Percentiles rank a stretch among this genome's conserved stretches.
These are phyloP conservation scores for Cercospora sp. DNA, from an alignment of 2,329 filamentous ascomycete genomes.

Conservation along the genomic window DNA sequence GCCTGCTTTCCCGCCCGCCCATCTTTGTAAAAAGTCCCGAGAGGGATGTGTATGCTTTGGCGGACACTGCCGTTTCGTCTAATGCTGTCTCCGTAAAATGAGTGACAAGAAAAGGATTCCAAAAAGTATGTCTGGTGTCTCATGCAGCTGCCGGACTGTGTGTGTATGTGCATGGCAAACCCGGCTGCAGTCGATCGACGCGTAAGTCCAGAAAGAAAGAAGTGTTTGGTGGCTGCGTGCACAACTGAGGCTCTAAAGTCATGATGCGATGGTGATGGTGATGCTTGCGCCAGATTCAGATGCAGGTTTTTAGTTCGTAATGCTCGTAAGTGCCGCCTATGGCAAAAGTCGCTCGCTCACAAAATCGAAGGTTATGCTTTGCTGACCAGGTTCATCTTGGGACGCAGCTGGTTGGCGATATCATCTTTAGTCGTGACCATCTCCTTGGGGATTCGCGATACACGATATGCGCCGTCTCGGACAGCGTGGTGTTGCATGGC, in stretches of 20 bases:
- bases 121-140: not conserved
- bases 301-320: slow-evolving; percentile 16
- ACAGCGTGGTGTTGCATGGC: slow-evolving; percentile 68
- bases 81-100: slow-evolving; percentile 3
- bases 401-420: slow-evolving; percentile 59
- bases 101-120: slow-evolving; percentile 6
- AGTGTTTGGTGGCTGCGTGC: slow-evolving; percentile 10
- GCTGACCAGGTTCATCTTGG: slow-evolving; percentile 39
- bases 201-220: not conserved
- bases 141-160: not conserved
- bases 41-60: not conserved
- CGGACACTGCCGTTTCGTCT: slow-evolving; percentile 8
- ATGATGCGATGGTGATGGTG: slow-evolving; percentile 4
- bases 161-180: not conserved
- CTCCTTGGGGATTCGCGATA: slow-evolving; percentile 80
- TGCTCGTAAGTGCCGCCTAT: slow-evolving; percentile 7
- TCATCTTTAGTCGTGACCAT: slow-evolving; percentile 75
- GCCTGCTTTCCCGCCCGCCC: not conserved
- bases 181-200: not conserved
- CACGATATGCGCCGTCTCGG: slow-evolving; percentile 78
- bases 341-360: slow-evolving; percentile 7
- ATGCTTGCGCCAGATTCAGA: slow-evolving; percentile 11
- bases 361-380: slow-evolving; percentile 20
- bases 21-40: slow-evolving; percentile 1
- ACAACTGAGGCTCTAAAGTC: slow-evolving; percentile 8